Conservation (phyloP, 495 filamentous ascomycete genomes). For the Aspergillus baeticus region DNA sequence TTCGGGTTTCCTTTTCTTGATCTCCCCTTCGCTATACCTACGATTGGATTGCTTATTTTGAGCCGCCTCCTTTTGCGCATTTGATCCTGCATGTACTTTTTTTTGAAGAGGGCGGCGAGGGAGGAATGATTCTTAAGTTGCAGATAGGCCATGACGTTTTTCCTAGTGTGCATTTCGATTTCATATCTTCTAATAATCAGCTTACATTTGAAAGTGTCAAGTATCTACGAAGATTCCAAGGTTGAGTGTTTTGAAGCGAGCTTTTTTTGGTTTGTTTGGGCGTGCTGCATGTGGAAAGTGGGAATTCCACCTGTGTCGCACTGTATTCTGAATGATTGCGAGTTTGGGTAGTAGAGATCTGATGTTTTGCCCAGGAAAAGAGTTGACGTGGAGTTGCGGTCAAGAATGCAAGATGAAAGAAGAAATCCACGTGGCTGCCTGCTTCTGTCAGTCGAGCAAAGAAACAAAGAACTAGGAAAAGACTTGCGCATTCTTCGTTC, state of each 20-base stretch:
- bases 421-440: neutral
- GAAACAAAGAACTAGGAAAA: constrained; percentile 10
- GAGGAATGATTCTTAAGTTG: constrained; percentile 26
- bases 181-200: constrained; percentile 30
- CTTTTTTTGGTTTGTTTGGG: constrained; percentile 21
- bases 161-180: constrained; percentile 23
- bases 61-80: constrained; percentile 29
- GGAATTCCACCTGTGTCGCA: constrained; percentile 28
- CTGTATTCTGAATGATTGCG: constrained; percentile 16
- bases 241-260: constrained; percentile 28
- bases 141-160: constrained; percentile 38
- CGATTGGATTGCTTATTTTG: constrained; percentile 23
- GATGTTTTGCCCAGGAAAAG: neutral
- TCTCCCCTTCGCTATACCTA: constrained; percentile 15
- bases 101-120: constrained; percentile 27
- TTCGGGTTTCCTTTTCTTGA: constrained; percentile 17
- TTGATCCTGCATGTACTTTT: constrained; percentile 42
- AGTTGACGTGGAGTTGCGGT: neutral
- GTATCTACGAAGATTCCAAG: constrained; percentile 18
- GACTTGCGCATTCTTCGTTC: constrained; percentile 22
- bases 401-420: neutral
- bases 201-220: constrained; percentile 25
- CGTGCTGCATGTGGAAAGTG: constrained; percentile 25
- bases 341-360: constrained; percentile 8
- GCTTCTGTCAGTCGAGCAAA: neutral